These are phyloP conservation scores for Paraphoma chrysanthemicola DNA, from an alignment of 2,329 filamentous ascomycete species.

Conservation along the genomic window DNA sequence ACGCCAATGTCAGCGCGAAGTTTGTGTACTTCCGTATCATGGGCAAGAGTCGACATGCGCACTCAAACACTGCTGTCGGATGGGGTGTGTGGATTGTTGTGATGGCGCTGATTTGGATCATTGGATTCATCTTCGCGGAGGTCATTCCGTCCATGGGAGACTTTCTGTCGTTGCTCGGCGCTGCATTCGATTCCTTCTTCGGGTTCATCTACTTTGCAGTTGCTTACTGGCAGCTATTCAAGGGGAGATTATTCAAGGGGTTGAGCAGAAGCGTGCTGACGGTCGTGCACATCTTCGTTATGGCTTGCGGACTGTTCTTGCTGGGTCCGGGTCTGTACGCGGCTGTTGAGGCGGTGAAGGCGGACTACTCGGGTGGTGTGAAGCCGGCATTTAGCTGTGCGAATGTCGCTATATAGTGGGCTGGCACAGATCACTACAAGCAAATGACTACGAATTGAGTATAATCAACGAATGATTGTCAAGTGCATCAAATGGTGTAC, in stretches of 20 bases:
- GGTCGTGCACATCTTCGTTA: constrained; percentile 54
- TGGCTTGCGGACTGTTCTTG: constrained; percentile 57
- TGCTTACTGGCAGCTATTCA: constrained; percentile 77
- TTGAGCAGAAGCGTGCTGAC: constrained; percentile 50
- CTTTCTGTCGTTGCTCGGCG: constrained; percentile 72
- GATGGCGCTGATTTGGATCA: constrained; percentile 74
- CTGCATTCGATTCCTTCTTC: constrained; percentile 88
- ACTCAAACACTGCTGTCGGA: constrained; percentile 78
- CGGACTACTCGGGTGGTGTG: constrained; percentile 54
- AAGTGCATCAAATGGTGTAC: too few relatives aligned
- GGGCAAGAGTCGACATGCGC: constrained; percentile 78
- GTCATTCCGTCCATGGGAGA: constrained; percentile 92
- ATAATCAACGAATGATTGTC: too few relatives aligned
- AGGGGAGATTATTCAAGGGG: constrained; percentile 61
- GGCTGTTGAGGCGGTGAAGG: constrained; percentile 60
- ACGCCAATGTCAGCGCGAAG: constrained; percentile 85
- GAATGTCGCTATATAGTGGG: constrained; percentile 54
- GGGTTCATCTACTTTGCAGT: constrained; percentile 94
- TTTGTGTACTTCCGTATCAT: constrained; percentile 92
- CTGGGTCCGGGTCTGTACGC: constrained; percentile 61
- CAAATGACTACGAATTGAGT: too few relatives aligned
- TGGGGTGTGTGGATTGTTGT: constrained; percentile 82
- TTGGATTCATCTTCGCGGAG: constrained; percentile 87
- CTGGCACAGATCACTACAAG: neutral
- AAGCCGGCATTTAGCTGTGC: constrained; percentile 59